Conservation (phyloP, 176 grass and related monocot species). For the Dactylis glomerata region DNA sequence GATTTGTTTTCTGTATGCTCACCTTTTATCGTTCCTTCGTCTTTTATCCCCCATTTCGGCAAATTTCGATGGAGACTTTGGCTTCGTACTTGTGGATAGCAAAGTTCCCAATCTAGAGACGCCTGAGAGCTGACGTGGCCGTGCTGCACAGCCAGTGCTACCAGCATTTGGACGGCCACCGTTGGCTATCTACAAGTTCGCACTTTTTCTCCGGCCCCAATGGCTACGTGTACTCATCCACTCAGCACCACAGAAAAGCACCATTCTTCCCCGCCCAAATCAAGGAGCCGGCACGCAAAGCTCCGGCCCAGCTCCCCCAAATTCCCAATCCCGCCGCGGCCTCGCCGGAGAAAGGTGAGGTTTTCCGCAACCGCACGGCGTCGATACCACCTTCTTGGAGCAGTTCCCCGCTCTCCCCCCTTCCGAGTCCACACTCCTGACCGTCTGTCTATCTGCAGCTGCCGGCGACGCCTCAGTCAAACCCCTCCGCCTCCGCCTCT, state of each 20-base stretch:
- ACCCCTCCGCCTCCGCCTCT: background rate
- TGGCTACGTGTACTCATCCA: background rate
- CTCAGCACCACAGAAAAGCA: conserved; percentile 18
- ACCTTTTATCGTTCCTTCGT: background rate
- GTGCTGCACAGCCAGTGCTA: background rate
- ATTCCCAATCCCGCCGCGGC: background rate
- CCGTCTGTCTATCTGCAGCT: background rate
- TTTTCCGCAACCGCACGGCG: too few species aligned
- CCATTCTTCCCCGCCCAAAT: background rate
- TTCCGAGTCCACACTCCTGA: background rate
- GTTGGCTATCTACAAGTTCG: background rate
- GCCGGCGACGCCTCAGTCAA: background rate
- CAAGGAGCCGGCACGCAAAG: background rate
- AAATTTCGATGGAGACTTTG: background rate
- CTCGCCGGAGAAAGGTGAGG: conserved; percentile 4
- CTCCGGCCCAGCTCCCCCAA: background rate
- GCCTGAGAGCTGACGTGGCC: conserved; percentile 18
- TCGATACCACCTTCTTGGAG: background rate
- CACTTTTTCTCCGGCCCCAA: too few species aligned
- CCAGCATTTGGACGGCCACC: conserved; percentile 19
- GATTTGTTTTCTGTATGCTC: too few species aligned
- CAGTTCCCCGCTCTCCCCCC: background rate
- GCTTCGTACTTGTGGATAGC: conserved; percentile 10
- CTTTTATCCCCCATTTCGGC: background rate
- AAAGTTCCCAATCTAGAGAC: background rate